Evolutionary conservation across 768 basidiomycete species (phyloP), one percentile per base, ranked within the genome.

Genomic region (Kondoa malvinella): DNA sequence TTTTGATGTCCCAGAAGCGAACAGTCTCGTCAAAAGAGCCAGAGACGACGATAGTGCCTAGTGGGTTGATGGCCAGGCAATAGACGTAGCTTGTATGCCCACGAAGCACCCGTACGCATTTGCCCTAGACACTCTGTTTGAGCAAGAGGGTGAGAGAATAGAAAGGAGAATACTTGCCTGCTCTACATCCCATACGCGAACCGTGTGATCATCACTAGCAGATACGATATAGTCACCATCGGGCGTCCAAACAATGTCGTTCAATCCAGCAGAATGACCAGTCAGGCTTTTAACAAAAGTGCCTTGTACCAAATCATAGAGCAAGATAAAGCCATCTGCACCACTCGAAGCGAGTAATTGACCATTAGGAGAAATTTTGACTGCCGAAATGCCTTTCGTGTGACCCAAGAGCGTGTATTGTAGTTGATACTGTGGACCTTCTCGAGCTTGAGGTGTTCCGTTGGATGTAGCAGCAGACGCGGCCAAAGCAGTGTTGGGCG

Each of bases 21-120:
- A 97, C 88, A 17, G 88, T 91, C 80, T 99, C 95, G 73, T 99
- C 95, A 74, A 88, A 92, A 0, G 88, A 88, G 32, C 95, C 95
- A 26, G 89, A 92, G 17, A 88, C 95, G 65, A 97, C 80, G 34
- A 99, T 79, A 76, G 91, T 92, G 0, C 88, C 88, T 75, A 85
- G 83, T 0, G 90, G 92, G 72, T 88, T 92, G 77, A 87, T 97
- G 74, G 90, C 88, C 26, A 96, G 82, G 71, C 91, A 92, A 74
- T 95, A 92, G 1, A 97, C 91, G 68, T 90, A 90, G 74, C 88
- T 92, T 12, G 92, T 92, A 74, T 99, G 94, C 0, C 89, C 88
- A 57, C 82, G 81, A 15, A 99, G 79, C 14, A 81, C 83, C 70
- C 86, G 87, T 1, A 64, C 33, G 21, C 34, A 63, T 29, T 66